phyloP scores from a whole-genome alignment of 176 grass and related monocot genomes.

The Alloteropsis semialata region DNA sequence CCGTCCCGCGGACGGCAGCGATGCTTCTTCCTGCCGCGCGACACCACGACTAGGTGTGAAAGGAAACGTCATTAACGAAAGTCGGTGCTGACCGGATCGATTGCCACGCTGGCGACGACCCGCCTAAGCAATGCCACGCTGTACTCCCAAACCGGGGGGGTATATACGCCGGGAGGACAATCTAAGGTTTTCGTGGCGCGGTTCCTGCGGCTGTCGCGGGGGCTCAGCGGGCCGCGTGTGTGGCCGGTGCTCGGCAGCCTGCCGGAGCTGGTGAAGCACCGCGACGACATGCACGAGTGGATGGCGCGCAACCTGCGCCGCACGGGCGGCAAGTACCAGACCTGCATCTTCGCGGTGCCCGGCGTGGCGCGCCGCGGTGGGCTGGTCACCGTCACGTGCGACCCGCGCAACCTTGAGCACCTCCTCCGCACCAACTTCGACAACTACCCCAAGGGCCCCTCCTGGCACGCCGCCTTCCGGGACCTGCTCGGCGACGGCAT shows the following conservation, averaged over 20 bases:
- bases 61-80: too few species aligned
- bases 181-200: too few species aligned
- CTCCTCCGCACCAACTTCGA: conserved; percentile 87
- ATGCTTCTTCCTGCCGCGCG: too few species aligned
- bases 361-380: conserved; percentile 73
- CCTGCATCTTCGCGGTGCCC: conserved; percentile 89
- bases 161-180: too few species aligned
- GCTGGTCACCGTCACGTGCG: conserved; percentile 84
- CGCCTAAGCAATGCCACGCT: too few species aligned
- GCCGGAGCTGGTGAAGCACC: conserved; percentile 80
- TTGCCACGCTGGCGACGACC: too few species aligned
- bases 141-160: too few species aligned
- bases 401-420: conserved; percentile 92
- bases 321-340: conserved; percentile 74
- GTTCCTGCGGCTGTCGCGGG: conserved; percentile 76
- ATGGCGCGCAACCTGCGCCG: conserved; percentile 71
- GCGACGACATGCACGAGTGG: conserved; percentile 97
- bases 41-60: too few species aligned
- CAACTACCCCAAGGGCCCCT: conserved; percentile 98
- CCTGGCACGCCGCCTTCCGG: conserved; percentile 84
- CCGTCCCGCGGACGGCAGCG: too few species aligned
- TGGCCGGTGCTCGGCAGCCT: conserved; percentile 94
- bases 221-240: conserved; percentile 71
- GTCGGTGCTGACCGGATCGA: too few species aligned
- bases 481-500: conserved; percentile 96